Evolutionary conservation across 176 grass and related monocot genomes (phyloP), one percentile per base, ranked within the genome.

Genomic region (Rhynchospora tenuis): DNA sequence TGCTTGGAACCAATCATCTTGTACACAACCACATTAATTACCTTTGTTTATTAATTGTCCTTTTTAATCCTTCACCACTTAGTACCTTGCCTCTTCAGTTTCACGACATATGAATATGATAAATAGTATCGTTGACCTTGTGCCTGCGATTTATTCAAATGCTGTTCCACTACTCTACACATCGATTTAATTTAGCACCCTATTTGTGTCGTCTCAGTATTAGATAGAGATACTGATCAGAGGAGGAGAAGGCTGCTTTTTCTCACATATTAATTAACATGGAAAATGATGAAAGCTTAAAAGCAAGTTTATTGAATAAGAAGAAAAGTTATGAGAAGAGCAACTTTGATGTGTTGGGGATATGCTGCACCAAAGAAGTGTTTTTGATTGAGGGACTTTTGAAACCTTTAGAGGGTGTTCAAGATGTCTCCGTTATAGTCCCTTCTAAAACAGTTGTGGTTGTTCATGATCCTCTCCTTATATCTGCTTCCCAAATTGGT

Each of bases 321-420:
- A 51, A 8, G 10, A 59, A 7, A 6, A 89, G 58, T n/a, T 79
- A 65, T 73, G 80, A 92, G 33, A 97, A 89, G 80, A 97, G 84
- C 12, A 90, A 91, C 88, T 92, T 97, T 14, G 91, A 94, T 69
- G 91, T 97, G 16, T 82, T 94, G 68, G 91, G 90, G 16, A 81
- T 97, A 42, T 97, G 91, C 83, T 97, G 94, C 89, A 83, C 90
- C 0, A 89, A 90, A 3, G 94, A 94, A 71, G 90, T 84, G 0
- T 78, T 60, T 20, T 83, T 97, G 12, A 89, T 97, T 4, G 88
- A 97, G 74, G 68, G 65, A 11, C 84, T 94, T 24, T 74, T 97
- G 50, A 38, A 73, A 28, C 90, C 86, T 7, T 84, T 94, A 28
- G 26, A 83, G 50, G 92, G 94, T 22, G 68, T 97, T 15, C 6